phyloP scores from a whole-genome alignment of 148 eudicot genomes.

The Cornus suecica region DNA sequence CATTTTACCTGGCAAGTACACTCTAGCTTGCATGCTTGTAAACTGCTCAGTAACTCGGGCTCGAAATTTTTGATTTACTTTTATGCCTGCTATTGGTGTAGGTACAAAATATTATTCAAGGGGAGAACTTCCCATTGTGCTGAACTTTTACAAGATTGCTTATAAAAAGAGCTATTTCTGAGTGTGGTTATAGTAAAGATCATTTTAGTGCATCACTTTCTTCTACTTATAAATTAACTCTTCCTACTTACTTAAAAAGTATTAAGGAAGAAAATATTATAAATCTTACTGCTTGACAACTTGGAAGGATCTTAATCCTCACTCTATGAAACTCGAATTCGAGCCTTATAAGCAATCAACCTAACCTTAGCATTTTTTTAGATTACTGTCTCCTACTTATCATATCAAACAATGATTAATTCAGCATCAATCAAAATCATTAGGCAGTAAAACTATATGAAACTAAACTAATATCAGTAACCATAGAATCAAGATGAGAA shows the following conservation, averaged over 20 bases:
- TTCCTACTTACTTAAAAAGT: no score
- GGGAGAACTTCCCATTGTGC: no score
- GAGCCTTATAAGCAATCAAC: constrained; percentile 2
- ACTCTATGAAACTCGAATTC: neutral
- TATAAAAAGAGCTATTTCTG: neutral
- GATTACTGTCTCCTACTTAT: neutral
- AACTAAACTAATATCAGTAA: neutral
- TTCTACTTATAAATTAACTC: no score
- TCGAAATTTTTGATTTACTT: no score
- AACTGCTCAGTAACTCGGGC: no score
- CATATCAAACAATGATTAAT: neutral
- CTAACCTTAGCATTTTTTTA: neutral
- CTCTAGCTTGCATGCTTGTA: no score
- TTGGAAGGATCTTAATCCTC: neutral
- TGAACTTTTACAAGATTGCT: neutral
- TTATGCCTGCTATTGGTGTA: no score
- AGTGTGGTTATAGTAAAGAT: neutral
- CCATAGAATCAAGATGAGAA: constrained; percentile 3
- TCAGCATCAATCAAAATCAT: neutral
- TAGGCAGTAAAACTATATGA: neutral
- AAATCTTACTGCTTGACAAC: neutral
- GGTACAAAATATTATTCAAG: no score
- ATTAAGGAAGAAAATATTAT: no score
- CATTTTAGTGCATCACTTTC: no score
- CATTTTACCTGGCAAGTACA: no score